Conservation (phyloP, 2,329 filamentous ascomycete species). For the Colletotrichum incanum region DNA sequence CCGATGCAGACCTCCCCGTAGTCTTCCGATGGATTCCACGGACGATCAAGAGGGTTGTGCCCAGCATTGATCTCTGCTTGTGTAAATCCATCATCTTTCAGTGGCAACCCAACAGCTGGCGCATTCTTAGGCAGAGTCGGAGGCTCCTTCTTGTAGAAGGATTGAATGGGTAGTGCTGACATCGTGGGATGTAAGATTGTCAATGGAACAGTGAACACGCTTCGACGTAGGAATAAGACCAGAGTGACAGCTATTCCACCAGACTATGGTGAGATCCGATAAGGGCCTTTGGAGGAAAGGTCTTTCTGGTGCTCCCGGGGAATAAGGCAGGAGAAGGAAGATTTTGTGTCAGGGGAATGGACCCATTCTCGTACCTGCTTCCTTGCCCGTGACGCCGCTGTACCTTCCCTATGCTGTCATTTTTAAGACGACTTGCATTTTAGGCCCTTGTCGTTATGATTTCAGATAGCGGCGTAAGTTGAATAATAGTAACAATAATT, state of each 20-base stretch:
- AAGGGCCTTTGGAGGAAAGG: not conserved
- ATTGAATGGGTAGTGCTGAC: constrained; percentile 52
- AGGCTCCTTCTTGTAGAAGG: constrained; percentile 52
- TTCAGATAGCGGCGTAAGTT: not conserved
- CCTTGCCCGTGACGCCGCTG: not conserved
- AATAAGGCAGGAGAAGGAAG: not conserved
- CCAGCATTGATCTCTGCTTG: constrained; percentile 59
- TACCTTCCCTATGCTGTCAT: not conserved
- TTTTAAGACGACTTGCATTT: too few relatives aligned
- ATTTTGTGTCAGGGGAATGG: not conserved
- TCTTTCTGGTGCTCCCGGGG: too few relatives aligned
- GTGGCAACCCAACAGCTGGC: constrained; percentile 34
- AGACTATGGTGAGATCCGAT: not conserved
- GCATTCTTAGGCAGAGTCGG: constrained; percentile 17
- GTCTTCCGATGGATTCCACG: constrained; percentile 59
- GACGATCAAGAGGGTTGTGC: constrained; percentile 54
- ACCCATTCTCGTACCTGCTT: not conserved
- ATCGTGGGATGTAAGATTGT: not conserved
- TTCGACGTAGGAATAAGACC: not conserved
- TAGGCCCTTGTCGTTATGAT: too few relatives aligned
- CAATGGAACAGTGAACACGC: not conserved
- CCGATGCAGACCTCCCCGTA: constrained; percentile 65
- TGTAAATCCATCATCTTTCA: constrained; percentile 68
- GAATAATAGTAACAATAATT: too few relatives aligned
- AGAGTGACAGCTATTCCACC: not conserved